Percentiles rank a stretch among this genome's conserved stretches.
phyloP scores from a whole-genome alignment of 2,329 filamentous ascomycete species.

The Aspergillus caelatus region DNA sequence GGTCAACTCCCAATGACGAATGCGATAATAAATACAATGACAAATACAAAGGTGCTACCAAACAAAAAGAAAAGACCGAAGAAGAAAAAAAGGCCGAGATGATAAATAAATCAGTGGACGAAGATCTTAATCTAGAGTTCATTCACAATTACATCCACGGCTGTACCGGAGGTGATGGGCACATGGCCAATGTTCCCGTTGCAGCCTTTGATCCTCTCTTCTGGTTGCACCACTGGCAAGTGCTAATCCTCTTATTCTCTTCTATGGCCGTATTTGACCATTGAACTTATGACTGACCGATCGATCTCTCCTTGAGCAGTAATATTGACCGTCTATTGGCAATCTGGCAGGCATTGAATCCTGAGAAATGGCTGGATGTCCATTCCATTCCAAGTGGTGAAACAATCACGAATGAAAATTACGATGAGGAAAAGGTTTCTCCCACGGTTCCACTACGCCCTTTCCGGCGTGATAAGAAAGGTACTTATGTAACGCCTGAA shows the following conservation, averaged over 20 bases:
- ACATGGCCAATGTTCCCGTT: slow-evolving; percentile 13
- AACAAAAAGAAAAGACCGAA: too few relatives aligned
- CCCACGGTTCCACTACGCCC: not conserved
- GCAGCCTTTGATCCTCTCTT: slow-evolving; percentile 17
- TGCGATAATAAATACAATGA: too few relatives aligned
- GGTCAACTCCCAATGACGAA: too few relatives aligned
- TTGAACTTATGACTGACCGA: not conserved
- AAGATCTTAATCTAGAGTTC: not conserved
- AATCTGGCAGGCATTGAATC: slow-evolving; percentile 10
- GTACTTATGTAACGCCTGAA: not conserved
- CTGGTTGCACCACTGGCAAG: slow-evolving; percentile 17
- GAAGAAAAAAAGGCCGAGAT: too few relatives aligned
- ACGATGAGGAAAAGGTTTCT: not conserved
- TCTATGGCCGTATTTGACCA: not conserved
- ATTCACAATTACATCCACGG: not conserved
- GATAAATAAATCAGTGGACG: too few relatives aligned
- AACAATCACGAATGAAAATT: not conserved
- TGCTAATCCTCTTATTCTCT: too few relatives aligned
- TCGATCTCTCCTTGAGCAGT: not conserved
- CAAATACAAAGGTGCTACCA: too few relatives aligned
- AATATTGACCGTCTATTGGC: slow-evolving; percentile 12
- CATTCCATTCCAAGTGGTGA: too few relatives aligned
- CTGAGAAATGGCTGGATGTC: slow-evolving; percentile 1
- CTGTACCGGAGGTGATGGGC: not conserved
- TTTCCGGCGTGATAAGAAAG: slow-evolving; percentile 1